Evolutionary conservation across 2,329 filamentous ascomycete genomes (phyloP), one percentile per base, ranked within the genome.

Genomic region (Thielaviopsis ethacetica): DNA sequence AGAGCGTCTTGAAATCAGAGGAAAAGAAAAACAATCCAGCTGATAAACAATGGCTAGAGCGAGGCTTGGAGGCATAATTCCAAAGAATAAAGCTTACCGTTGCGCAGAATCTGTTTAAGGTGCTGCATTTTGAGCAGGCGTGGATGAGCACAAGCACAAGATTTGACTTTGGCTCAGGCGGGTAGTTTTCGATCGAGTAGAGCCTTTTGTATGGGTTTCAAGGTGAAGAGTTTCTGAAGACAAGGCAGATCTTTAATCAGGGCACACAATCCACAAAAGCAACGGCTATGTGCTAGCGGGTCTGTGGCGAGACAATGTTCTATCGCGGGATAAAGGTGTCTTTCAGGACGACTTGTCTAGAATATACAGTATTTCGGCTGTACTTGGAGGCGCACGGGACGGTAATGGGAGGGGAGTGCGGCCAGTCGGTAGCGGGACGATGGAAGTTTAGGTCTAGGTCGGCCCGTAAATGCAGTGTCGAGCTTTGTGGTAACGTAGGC

Each of bases 101-200:
- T 47, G 56, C 59, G 59, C 30, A 61, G 54, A 58, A 61, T 59
- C 47, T 61, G 59, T 51, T 61, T 61, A 50, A 61, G 19, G 24
- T 61, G 59, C 38, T 61, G 59, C 59, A 61, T 61, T 34, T 53
- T 56, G 49, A 38, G 41, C 17, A 17, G 17, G 15, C 17, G 41
- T 47, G 49, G 7, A 50, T 12, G 54, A 56, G n/a, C 26, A 49
- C 41, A 49, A 56, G 27, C 44, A 38, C 26, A 26, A 56, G 49
- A 12, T 34, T 26, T 34, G 44, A 19, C 24, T 27, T 49, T 49
- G 44, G 9, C n/a, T 21, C 3, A 2, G 19, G n/a, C n/a, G 19
- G 44, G n/a, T n/a, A 6, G 2, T 49, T 49, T 49, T 49, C n/a
- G 41, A 19, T 47, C n/a, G 41, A 9, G 17, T n/a, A 4, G 5